A percentile compares a stretch with the other conserved stretches of the same genome.
phyloP scores from a whole-genome alignment of 1,284 basidiomycete genomes.

The Cryptococcus maquisensis region DNA sequence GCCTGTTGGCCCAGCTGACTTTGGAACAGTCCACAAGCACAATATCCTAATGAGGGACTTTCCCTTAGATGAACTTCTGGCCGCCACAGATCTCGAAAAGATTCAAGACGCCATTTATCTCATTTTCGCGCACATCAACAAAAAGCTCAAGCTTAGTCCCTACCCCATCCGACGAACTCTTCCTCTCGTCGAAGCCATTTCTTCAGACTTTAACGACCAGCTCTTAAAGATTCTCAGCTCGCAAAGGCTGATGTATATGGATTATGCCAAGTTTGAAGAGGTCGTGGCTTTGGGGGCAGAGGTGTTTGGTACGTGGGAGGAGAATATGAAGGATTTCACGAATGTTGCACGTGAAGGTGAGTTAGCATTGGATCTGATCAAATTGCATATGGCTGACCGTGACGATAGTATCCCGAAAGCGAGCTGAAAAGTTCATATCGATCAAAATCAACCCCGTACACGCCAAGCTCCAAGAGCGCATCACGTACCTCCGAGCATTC shows the following conservation, averaged over 20 bases:
- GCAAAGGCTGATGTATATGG: constrained; percentile 85
- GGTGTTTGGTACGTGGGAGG: constrained; percentile 95
- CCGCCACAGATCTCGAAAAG: constrained; percentile 92
- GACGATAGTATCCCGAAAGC: constrained; percentile 69
- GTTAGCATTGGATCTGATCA: constrained; percentile 1
- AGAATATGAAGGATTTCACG: constrained; percentile 95
- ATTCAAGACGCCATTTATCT: constrained; percentile 80
- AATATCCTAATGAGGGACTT: constrained; percentile 99
- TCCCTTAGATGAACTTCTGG: constrained; percentile 90
- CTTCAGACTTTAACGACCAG: constrained; percentile 92
- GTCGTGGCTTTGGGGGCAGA: constrained; percentile 69
- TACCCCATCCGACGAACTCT: constrained; percentile 94
- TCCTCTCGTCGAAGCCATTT: constrained; percentile 95
- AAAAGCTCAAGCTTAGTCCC: constrained; percentile 89
- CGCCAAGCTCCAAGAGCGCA: constrained; percentile 82
- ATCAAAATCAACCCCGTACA: constrained; percentile 94
- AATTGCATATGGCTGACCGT: neutral
- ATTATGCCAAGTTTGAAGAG: constrained; percentile 89
- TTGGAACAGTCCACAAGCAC: constrained; percentile 78
- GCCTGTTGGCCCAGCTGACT: neutral
- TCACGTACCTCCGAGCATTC: constrained; percentile 85
- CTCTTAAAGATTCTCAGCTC: constrained; percentile 84
- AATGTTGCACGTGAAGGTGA: constrained; percentile 82
- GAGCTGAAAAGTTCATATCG: constrained; percentile 90
- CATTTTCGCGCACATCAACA: constrained; percentile 92